These are phyloP conservation scores for Debaryomyces sp. DNA, from an alignment of 1,139 yeast species.

Conservation along the genomic window DNA sequence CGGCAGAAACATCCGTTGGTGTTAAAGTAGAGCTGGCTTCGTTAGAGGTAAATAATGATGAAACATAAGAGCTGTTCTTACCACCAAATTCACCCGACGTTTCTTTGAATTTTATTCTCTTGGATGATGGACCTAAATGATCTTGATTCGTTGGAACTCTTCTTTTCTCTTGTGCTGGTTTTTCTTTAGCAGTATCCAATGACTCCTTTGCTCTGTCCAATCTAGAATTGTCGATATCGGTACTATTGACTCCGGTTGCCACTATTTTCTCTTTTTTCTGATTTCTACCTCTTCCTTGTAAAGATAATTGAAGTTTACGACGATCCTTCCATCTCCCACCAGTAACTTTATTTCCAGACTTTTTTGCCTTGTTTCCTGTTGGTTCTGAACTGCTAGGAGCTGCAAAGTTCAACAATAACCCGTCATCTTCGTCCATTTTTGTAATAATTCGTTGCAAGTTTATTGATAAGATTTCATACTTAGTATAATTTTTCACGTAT, in stretches of 20 bases:
- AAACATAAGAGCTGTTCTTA: constrained; percentile 63
- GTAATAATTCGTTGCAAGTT: background rate
- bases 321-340: constrained; percentile 87
- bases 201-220: constrained; percentile 12
- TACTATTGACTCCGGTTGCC: constrained; percentile 42
- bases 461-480: background rate
- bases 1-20: constrained; percentile 19
- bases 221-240: constrained; percentile 29
- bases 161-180: constrained; percentile 6
- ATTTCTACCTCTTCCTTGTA: constrained; percentile 50
- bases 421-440: constrained; percentile 55
- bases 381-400: constrained; percentile 28
- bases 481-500: constrained; percentile 3
- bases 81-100: constrained; percentile 53
- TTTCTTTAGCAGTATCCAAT: background rate
- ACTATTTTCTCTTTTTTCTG: constrained; percentile 26
- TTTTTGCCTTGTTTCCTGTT: constrained; percentile 12
- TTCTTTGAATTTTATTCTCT: constrained; percentile 39
- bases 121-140: constrained; percentile 23
- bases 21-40: constrained; percentile 38
- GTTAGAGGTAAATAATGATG: constrained; percentile 84
- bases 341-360: constrained; percentile 37
- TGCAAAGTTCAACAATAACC: constrained; percentile 66
- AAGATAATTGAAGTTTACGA: constrained; percentile 54
- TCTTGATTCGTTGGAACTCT: background rate